phyloP scores from a whole-genome alignment of 2,329 filamentous ascomycete genomes.

The Apiospora rasikravindrae region DNA sequence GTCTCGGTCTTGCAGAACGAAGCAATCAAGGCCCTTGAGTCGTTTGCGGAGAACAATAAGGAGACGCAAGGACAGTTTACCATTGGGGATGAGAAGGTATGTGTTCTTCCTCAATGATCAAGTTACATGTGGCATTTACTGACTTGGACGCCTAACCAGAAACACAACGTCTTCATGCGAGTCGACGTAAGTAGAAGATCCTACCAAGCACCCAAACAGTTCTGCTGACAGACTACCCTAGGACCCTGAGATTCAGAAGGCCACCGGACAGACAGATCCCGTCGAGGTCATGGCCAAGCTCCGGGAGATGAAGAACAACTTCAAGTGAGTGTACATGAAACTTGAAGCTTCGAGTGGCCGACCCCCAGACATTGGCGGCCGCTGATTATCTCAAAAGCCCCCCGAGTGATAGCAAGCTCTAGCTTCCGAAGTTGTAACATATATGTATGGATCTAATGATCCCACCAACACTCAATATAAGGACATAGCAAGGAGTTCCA shows the following conservation, averaged over 20 bases:
- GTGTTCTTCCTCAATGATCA: constrained; percentile 21
- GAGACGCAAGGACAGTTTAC: constrained; percentile 96
- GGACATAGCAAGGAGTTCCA: neutral
- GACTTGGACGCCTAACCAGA: constrained; percentile 48
- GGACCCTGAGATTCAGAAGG: constrained; percentile 85
- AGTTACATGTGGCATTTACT: constrained; percentile 11
- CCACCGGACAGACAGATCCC: constrained; percentile 79
- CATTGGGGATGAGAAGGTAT: constrained; percentile 94
- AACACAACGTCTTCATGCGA: constrained; percentile 97
- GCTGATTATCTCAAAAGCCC: constrained; percentile 20
- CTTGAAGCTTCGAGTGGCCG: neutral
- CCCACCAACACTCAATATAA: neutral
- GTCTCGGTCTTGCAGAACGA: constrained; percentile 76
- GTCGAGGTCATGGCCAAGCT: constrained; percentile 85
- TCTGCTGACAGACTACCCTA: constrained; percentile 40
- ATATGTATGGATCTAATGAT: neutral
- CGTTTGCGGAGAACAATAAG: constrained; percentile 78
- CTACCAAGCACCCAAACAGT: neutral
- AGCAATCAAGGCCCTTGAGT: constrained; percentile 76
- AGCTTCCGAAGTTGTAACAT: constrained; percentile 1
- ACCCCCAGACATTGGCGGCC: neutral
- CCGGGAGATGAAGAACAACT: constrained; percentile 88
- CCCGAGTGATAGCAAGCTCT: constrained; percentile 22
- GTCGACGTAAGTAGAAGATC: constrained; percentile 65
- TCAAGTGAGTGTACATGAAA: constrained; percentile 56